These are phyloP conservation scores for Dictyostelium firmibasis DNA, from an alignment of 78 protist species.

Conservation along the genomic window DNA sequence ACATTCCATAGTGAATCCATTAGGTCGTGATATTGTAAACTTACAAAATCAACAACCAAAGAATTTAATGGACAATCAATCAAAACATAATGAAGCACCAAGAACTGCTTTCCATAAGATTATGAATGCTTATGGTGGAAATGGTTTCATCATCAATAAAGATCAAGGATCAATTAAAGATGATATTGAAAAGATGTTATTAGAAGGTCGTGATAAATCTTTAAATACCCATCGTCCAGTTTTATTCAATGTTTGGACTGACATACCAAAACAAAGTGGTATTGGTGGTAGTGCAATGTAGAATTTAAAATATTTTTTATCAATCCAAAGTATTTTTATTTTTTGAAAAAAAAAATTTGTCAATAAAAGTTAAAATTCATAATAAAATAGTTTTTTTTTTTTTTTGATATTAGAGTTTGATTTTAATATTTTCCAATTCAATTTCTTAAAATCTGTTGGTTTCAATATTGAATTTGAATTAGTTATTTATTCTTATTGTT, in stretches of 20 bases:
- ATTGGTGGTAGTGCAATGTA: constrained; percentile 26
- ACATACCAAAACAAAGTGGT: neutral
- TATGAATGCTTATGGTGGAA: constrained; percentile 27
- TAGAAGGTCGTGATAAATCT: constrained; percentile 13
- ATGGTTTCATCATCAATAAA: neutral
- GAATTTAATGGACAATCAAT: neutral
- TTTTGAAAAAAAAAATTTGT: too few relatives aligned
- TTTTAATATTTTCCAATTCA: too few relatives aligned
- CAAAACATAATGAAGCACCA: neutral
- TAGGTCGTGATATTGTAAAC: neutral
- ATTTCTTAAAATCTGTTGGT: too few relatives aligned
- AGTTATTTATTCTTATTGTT: too few relatives aligned
- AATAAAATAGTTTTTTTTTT: too few relatives aligned
- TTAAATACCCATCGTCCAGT: neutral
- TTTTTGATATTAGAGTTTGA: too few relatives aligned
- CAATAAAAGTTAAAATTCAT: too few relatives aligned
- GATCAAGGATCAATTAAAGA: neutral
- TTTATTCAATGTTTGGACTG: constrained; percentile 15
- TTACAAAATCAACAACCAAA: neutral
- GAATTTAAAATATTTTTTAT: too few relatives aligned
- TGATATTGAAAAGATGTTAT: constrained; percentile 12
- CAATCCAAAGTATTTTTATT: too few relatives aligned
- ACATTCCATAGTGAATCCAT: neutral
- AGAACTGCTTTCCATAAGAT: constrained; percentile 32
- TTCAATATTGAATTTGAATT: too few relatives aligned